Evolutionary conservation across 2,329 filamentous ascomycete genomes (phyloP), one percentile per base, ranked within the genome.

Genomic region (Xylariaceae sp.): DNA sequence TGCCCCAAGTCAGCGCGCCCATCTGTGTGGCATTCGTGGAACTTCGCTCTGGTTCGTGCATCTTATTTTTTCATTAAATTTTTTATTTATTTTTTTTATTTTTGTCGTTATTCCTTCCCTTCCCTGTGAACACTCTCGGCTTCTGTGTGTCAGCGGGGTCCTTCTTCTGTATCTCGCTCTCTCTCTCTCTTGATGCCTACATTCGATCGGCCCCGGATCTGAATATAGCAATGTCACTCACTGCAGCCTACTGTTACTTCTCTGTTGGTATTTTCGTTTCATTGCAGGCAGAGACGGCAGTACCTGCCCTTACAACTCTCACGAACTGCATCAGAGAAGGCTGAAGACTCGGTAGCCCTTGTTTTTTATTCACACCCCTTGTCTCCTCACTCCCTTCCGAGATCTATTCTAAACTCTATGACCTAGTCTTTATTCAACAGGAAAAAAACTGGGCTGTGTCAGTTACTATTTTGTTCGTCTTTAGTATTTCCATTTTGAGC

Each of bases 141-240:
- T n/a, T n/a, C n/a, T 24, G 21, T 24, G 11, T 11, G 21, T 24
- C 21, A 24, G 21, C 21, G 11, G 21, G 11, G 11, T 6, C 21
- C 7, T 24, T n/a, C n/a, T n/a, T n/a, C n/a, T n/a, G n/a, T n/a
- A n/a, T n/a, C n/a, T n/a, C n/a, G n/a, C n/a, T n/a, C 40, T 39
- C 17, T 46, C 29, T 43, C 36, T 29, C 35, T 19, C 29, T 40
- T 31, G 32, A 31, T 39, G 46, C 48, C 50, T 48, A 50, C 53
- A 50, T 44, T 52, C 42, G 49, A 50, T 56, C 51, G 50, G 50
- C 49, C 53, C 47, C 53, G 47, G 37, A 53, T 60, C 61, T 64
- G 53, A 63, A 64, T 64, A 63, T 64, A 64, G 62, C 60, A 64
- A 61, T 62, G 61, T 53, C 55, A 57, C 57, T 56, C 21, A 24